Evolutionary conservation across 2,329 filamentous ascomycete genomes (phyloP), one percentile per base, ranked within the genome.

Genomic region (Zymoseptoria brevis): DNA sequence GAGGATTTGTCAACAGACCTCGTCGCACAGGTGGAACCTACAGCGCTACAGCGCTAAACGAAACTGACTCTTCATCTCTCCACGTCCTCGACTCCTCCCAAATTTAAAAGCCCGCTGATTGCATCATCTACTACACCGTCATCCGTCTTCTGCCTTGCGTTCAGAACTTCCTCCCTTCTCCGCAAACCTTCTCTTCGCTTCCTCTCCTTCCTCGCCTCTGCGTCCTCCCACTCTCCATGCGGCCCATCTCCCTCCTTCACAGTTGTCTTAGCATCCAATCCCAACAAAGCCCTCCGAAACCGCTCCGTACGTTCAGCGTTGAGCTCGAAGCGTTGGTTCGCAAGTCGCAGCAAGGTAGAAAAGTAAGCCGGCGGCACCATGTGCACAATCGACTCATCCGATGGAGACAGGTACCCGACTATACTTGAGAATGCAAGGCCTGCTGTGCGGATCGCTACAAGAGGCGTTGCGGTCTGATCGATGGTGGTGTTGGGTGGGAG

Each of bases 391-490:
- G 76, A 64, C 3, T 69, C 72, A 19, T 81, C 71, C 6, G 66
- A 56, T 2, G 70, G 59, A 53, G 73, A 67, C 56, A 75, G 69
- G 52, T 75, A 79, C 0, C 90, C 93, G 30, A 97, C 81, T 24
- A 96, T 80, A 1, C 88, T 89, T 74, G 96, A 90, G 62, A 96
- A 84, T 0, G 84, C 83, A 1, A 96, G 79, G 0, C 92, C 92
- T 73, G 89, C 88, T 4, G 89, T 92, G 19, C 93, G 85, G 30
- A 97, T 84, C 2, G 88, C 93, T 2, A 96, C 89, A 73, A 96
- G 88, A 1, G 90, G 90, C 52, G 79, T 85, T 8, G 62, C 63
- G 1, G 63, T 53, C 8, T 56, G 30, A 11, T 59, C 59, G 7
- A 58, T 57, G 35, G 35, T 45, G 4, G 35, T n/a, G 35, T 7